Evolutionary conservation across 768 basidiomycete species (phyloP).

Genomic region (Lentinus tigrinus): DNA sequence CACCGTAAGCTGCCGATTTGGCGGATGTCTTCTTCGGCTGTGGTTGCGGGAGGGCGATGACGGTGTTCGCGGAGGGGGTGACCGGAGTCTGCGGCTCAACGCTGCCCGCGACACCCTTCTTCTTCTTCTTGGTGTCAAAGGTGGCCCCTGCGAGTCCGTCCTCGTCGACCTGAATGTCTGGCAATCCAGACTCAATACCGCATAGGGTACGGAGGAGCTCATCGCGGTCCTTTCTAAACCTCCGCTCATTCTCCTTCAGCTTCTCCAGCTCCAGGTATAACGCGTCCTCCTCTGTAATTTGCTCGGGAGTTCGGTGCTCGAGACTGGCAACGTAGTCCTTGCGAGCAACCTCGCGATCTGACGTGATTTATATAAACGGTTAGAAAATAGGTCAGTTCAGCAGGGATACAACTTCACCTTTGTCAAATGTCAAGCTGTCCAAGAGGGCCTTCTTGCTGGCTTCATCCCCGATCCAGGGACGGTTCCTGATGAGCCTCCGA

Average conservation of each 20-base stretch:
- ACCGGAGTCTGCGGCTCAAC: conserved; percentile 35
- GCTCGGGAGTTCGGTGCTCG: conserved; percentile 84
- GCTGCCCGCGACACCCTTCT: conserved; percentile 39
- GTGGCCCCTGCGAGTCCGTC: conserved; percentile 52
- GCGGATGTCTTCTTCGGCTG: conserved; percentile 39
- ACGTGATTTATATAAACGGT: neutral
- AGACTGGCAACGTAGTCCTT: conserved; percentile 86
- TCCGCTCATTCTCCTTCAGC: conserved; percentile 89
- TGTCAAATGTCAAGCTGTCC: conserved; percentile 81
- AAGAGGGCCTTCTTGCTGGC: conserved; percentile 64
- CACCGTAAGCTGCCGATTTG: conserved; percentile 63
- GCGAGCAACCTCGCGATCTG: conserved; percentile 84
- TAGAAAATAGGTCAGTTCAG: neutral
- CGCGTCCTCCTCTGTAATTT: conserved; percentile 94
- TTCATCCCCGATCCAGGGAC: conserved; percentile 86
- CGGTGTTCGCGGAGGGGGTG: conserved; percentile 24
- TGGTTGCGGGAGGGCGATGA: conserved; percentile 39
- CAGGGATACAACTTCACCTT: conserved; percentile 48
- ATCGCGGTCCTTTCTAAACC: conserved; percentile 86
- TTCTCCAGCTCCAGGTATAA: conserved; percentile 91
- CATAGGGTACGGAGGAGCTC: conserved; percentile 80
- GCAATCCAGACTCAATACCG: conserved; percentile 85
- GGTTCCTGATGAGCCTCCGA: conserved; percentile 78
- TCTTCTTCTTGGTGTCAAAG: conserved; percentile 59
- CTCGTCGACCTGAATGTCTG: conserved; percentile 66